Base-by-base conservation (phyloP, 2,329 filamentous ascomycete species). In the Samsoniella hepiali region DNA sequence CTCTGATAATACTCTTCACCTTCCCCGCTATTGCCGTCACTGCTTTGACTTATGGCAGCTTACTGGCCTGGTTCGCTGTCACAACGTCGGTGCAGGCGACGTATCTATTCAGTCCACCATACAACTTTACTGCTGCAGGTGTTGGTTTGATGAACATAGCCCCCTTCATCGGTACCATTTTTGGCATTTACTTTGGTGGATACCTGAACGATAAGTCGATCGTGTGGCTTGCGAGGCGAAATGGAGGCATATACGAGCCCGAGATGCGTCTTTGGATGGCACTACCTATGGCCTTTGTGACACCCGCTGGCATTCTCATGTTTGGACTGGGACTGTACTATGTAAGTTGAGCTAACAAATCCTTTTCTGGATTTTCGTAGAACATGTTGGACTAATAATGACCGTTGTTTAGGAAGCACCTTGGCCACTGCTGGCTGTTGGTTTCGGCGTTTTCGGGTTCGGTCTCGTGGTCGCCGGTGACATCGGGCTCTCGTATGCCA, bases 191-290 rank as follows among this genome's bases (percentile, higher is more conserved):
- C 2, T 73, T 76, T 27, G 76, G 75, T 2, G 75, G 75, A 0
- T 71, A 74, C 3, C 45, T 79, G 4, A 75, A 75, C 2, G 78
- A 80, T 62, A 69, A 69, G 66, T 74, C 71, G 0, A 76, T 78
- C 34, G 40, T 77, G 13, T 71, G 70, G 57, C 70, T 77, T 15
- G 69, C 78, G 0, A 69, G 69, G 27, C 69, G 73, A 3, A 78
- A 78, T 9, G 70, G 70, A 1, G 77, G 77, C 5, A 72, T 76
- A n/a, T 79, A 76, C 51, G 77, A 80, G 64, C 76, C 78, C 0
- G 78, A 80, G 60, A 79, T 78, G 73, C 72, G 78, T 3, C 67
- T 80, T 2, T 78, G 69, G 49, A 65, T 67, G 13, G 55, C 68
- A 1, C 54, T 71, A 5, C 63, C 70, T 2, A 69, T 72, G 2